Evolutionary conservation across 257 asterid genomes (phyloP), one percentile per base, ranked within the genome.

Genomic region (Solanum pinnatisectum): DNA sequence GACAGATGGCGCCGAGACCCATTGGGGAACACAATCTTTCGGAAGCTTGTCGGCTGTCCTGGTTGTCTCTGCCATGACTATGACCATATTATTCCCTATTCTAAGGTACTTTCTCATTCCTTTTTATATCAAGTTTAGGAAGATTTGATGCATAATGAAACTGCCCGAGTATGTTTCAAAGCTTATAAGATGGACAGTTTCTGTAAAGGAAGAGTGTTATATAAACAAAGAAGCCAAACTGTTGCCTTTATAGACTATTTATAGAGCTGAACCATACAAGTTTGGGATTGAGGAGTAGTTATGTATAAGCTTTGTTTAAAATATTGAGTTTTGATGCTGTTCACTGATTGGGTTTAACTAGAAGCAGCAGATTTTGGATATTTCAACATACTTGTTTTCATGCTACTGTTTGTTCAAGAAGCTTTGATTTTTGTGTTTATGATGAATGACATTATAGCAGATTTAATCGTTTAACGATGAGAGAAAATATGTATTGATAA

Each of bases 31-130:
- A 88, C 20, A 14, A 87, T 97, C 5, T 96, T 97, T 87, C 90
- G 98, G 92, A 97, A 97, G 93, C 97, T 97, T 56, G 99, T 96
- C 5, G 99, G 99, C 22, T 97, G 99, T 92, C 94, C 98, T 35
- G 98, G 99, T 90, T 97, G 99, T 90, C 93, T 97, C 71, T 97
- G 99, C 93, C 98, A 97, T 89, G 99, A 97, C 88, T 96, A 96
- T 90, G 99, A 97, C 90, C 99, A 96, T 92, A 96, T 97, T 86
- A 18, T 95, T 88, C 99, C 99, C 83, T 97, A 93, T 91, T 97
- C 99, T 33, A 97, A 96, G 65, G 65, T 56, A 56, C 65, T 18
- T 56, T 56, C 3, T 56, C 2, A 44, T 46, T 46, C 59, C 14
- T 46, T 14, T 46, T 46, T 46, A 13, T 46, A 46, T 46, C 56